These are phyloP conservation scores for Rhizomucor pusillus DNA, from an alignment of 371 early-diverging fungal species.

Conservation along the genomic window DNA sequence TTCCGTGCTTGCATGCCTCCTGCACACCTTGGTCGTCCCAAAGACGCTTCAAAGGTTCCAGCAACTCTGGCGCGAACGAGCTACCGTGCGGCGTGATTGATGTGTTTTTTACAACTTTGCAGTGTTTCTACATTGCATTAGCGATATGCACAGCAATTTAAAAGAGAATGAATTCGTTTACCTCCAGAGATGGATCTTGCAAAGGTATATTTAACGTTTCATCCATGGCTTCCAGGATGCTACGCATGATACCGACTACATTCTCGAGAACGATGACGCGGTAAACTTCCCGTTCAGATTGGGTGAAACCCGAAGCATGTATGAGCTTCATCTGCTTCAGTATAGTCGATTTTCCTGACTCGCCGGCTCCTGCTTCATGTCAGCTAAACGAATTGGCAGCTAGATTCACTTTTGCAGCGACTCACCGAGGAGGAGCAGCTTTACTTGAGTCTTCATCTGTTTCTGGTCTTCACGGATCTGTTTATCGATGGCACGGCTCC, in stretches of 20 bases:
- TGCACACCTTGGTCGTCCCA: conserved; percentile 80
- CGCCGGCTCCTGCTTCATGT: conserved; percentile 78
- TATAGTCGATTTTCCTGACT: conserved; percentile 94
- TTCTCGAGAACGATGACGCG: conserved; percentile 84
- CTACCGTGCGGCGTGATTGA: conserved; percentile 46
- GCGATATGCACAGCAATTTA: neutral
- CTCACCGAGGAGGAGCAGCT: conserved; percentile 76
- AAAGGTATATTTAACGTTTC: conserved; percentile 64
- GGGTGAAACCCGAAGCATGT: conserved; percentile 83
- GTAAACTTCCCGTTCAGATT: conserved; percentile 80
- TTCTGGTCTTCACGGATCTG: conserved; percentile 69
- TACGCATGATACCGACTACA: conserved; percentile 79
- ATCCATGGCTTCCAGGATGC: conserved; percentile 81
- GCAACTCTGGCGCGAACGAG: conserved; percentile 61
- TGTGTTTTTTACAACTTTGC: neutral
- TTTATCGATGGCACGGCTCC: conserved; percentile 56
- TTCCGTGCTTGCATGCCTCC: conserved; percentile 63
- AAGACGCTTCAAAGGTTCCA: conserved; percentile 73
- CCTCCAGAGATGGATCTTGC: conserved; percentile 54
- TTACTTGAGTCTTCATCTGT: conserved; percentile 71
- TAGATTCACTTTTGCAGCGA: neutral
- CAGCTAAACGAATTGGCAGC: neutral
- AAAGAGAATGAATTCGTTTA: conserved; percentile 8
- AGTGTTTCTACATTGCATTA: too few relatives aligned
- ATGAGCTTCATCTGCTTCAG: conserved; percentile 94